Percentiles rank a stretch among this genome's conserved stretches.
Conservation (phyloP, 495 filamentous ascomycete species). For the Sordaria brevicollis region DNA sequence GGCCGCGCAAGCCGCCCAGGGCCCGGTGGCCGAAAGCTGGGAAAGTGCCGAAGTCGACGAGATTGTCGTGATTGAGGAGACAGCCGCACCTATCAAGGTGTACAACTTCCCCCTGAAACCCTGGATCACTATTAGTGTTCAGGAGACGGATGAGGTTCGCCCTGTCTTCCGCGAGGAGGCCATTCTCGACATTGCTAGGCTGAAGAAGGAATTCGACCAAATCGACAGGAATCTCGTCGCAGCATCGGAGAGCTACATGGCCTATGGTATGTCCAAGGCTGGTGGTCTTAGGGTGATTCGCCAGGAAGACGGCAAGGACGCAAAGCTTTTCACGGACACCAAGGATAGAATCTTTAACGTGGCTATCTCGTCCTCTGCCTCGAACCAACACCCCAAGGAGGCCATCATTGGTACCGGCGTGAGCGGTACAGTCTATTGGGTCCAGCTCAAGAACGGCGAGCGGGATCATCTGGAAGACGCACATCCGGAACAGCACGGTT, state of each 20-base stretch:
- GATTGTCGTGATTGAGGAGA: slow-evolving; percentile 59
- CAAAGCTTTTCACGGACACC: slow-evolving; percentile 76
- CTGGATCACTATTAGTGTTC: slow-evolving; percentile 69
- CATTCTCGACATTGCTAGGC: slow-evolving; percentile 77
- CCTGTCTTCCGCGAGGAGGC: slow-evolving; percentile 55
- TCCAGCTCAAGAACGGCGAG: slow-evolving; percentile 56
- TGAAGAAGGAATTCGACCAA: slow-evolving; percentile 97
- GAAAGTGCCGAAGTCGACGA: slow-evolving; percentile 66
- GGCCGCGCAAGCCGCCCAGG: slow-evolving; percentile 31
- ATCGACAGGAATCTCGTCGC: slow-evolving; percentile 86
- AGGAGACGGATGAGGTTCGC: slow-evolving; percentile 36
- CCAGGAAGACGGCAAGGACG: slow-evolving; percentile 84
- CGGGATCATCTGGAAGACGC: slow-evolving; percentile 66
- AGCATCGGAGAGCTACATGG: slow-evolving; percentile 84
- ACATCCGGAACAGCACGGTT: slow-evolving; percentile 60
- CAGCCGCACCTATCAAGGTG: slow-evolving; percentile 57
- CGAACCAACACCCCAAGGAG: slow-evolving; percentile 47
- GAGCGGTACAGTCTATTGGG: slow-evolving; percentile 91
- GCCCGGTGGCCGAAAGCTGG: slow-evolving; percentile 59
- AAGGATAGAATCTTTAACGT: slow-evolving; percentile 91
- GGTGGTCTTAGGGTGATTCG: slow-evolving; percentile 86
- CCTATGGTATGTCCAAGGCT: slow-evolving; percentile 83
- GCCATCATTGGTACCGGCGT: slow-evolving; percentile 84
- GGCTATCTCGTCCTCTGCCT: slow-evolving; percentile 55
- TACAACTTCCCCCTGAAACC: slow-evolving; percentile 94